Evolutionary conservation across 176 grass and related monocot species (phyloP), one percentile per base, ranked within the genome.

Genomic region (Elymus sibiricus): DNA sequence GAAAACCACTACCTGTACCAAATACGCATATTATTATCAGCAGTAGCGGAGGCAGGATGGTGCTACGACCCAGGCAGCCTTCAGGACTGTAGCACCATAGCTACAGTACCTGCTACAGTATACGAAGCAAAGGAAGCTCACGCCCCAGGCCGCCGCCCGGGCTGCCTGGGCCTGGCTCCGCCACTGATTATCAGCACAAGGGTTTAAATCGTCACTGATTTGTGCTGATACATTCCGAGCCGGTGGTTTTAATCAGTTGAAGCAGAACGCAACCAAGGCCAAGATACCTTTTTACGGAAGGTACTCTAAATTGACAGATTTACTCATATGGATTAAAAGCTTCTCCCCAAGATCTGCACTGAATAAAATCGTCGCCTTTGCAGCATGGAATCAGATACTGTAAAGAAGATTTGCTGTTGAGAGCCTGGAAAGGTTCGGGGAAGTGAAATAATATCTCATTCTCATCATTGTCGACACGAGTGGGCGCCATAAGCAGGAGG

Each of bases 181-280:
- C n/a, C n/a, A n/a, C n/a, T n/a, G n/a, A 92, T 86, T 11, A 92
- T 74, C 93, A 88, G 75, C 87, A 67, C 24, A 95, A 95, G 61
- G 87, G 90, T 95, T 87, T 72, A 90, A 88, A 63, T 90, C 93
- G 6, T 88, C 93, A 32, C 32, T 95, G 25, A 82, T 95, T 80
- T 95, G 93, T 81, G 90, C 93, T 40, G 93, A 95, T 88, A 95
- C 93, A 43, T 95, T 95, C 66, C 86, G 90, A 84, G 93, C 90
- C 49, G 90, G 93, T 81, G 90, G 90, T 61, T 95, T 95, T 81
- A 88, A 92, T 86, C 90, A 92, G 66, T 82, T 95, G 25, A 95
- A 92, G 60, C 93, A 95, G 86, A 95, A 95, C 42, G 93, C 90
- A 15, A 95, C 88, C 37, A 92, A 92, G 85, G 85, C 90, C 37